Percentiles rank a stretch among this genome's conserved stretches.
phyloP scores from a whole-genome alignment of 208 protist genomes.

The Crithidia thermophila region DNA sequence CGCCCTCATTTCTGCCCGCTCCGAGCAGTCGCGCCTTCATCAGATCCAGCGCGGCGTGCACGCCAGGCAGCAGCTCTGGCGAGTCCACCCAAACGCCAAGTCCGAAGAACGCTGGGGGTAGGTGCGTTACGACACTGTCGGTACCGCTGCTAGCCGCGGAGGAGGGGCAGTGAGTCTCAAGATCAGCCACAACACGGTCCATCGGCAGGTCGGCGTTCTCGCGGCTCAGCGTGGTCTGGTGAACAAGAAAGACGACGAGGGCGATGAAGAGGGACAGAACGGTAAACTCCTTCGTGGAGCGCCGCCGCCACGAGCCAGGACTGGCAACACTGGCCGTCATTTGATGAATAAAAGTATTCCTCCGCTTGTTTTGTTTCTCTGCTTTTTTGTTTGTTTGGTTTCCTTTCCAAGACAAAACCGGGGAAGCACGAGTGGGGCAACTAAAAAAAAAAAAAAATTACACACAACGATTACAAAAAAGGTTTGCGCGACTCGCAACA shows the following conservation, averaged over 20 bases:
- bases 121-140: neutral
- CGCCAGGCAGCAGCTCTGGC: conserved; percentile 37
- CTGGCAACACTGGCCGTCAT: neutral
- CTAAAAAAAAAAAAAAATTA: neutral
- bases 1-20: no score
- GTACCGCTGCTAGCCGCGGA: neutral
- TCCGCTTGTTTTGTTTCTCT: no score
- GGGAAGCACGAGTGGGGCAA: neutral
- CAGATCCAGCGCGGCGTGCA: conserved; percentile 49
- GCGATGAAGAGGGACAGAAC: conserved; percentile 24
- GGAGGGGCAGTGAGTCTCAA: conserved; percentile 26
- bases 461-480: neutral
- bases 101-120: conserved; percentile 49
- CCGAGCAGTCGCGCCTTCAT: conserved; percentile 52
- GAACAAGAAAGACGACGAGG: conserved; percentile 40
- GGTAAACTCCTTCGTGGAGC: conserved; percentile 22
- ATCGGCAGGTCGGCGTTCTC: conserved; percentile 54
- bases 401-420: neutral
- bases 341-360: neutral
- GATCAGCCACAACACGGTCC: conserved; percentile 31
- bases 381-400: neutral
- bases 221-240: conserved; percentile 47
- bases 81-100: conserved; percentile 73
- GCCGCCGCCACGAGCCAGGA: conserved; percentile 22
- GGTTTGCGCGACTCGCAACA: no score